Evolutionary conservation across 2,329 filamentous ascomycete species (phyloP).

Genomic region (Metarhizium humberi): DNA sequence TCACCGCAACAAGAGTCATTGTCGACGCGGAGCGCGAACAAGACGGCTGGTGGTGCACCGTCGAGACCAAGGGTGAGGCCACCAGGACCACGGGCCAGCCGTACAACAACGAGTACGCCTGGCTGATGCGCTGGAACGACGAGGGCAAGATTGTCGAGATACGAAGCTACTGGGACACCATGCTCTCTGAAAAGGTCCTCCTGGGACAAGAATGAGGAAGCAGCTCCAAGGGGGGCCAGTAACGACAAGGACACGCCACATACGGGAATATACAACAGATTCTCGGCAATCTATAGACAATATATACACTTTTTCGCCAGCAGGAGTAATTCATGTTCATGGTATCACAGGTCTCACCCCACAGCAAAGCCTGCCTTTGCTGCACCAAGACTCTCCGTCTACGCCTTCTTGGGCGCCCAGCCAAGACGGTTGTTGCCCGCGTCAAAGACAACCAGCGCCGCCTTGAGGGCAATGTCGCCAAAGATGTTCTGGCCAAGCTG

Average conservation of each 20-base stretch:
- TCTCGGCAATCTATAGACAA: neutral
- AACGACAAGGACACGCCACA: no score
- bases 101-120: slow-evolving; percentile 17
- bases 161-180: slow-evolving; percentile 15
- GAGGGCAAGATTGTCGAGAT: slow-evolving; percentile 15
- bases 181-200: slow-evolving; percentile 12
- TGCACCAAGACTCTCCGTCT: slow-evolving; percentile 21
- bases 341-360: no score
- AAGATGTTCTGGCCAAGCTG: slow-evolving; percentile 42
- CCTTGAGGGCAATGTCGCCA: slow-evolving; percentile 52
- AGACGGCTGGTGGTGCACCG: slow-evolving; percentile 15
- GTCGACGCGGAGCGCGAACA: slow-evolving; percentile 11
- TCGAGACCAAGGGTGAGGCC: slow-evolving; percentile 13
- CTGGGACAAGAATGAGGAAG: neutral
- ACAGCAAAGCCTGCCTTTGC: no score
- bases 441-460: slow-evolving; percentile 49
- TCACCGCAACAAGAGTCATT: slow-evolving; percentile 12
- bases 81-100: slow-evolving; percentile 10
- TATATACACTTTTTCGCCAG: neutral
- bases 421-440: slow-evolving; percentile 44
- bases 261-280: no score
- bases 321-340: neutral
- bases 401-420: slow-evolving; percentile 32
- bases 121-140: slow-evolving; percentile 14
- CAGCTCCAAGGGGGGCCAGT: no score